phyloP scores from a whole-genome alignment of 1,284 basidiomycete species.

The Ganoderma meredithae region DNA sequence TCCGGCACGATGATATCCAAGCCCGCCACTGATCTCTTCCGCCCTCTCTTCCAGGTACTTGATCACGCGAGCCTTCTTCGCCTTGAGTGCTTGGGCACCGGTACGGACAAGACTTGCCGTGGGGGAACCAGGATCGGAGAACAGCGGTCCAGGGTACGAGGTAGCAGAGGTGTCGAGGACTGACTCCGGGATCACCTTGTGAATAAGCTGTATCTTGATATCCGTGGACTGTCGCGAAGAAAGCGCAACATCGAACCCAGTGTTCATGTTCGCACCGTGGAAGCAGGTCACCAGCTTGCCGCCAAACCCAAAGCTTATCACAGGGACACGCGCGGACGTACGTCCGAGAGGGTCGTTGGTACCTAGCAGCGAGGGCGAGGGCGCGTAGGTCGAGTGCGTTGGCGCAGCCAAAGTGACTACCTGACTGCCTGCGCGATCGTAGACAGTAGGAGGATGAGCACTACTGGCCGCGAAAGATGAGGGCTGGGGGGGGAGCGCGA shows the following conservation, averaged over 20 bases:
- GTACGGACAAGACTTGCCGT: constrained; percentile 75
- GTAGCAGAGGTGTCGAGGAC: constrained; percentile 63
- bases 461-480: constrained; percentile 14
- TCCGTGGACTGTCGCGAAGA: constrained; percentile 75
- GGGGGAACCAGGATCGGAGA: constrained; percentile 76
- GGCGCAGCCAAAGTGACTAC: constrained; percentile 53
- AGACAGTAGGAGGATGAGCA: constrained; percentile 14
- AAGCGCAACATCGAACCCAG: constrained; percentile 81
- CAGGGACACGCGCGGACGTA: constrained; percentile 75
- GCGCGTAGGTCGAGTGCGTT: constrained; percentile 67
- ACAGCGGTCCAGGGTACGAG: constrained; percentile 86
- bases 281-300: constrained; percentile 89
- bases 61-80: constrained; percentile 82
- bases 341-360: constrained; percentile 86
- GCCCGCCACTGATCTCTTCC: constrained; percentile 79
- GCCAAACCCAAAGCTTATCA: constrained; percentile 90
- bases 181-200: constrained; percentile 74
- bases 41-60: constrained; percentile 81
- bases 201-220: constrained; percentile 72
- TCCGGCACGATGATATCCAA: constrained; percentile 72
- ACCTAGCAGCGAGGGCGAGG: constrained; percentile 79
- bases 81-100: constrained; percentile 73
- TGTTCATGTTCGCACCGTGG: constrained; percentile 74
- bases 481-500: constrained; percentile 24
- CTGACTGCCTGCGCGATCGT: constrained; percentile 42